Evolutionary conservation across 345 rosid genomes (phyloP).

Genomic region (Boechera retrofracta): DNA sequence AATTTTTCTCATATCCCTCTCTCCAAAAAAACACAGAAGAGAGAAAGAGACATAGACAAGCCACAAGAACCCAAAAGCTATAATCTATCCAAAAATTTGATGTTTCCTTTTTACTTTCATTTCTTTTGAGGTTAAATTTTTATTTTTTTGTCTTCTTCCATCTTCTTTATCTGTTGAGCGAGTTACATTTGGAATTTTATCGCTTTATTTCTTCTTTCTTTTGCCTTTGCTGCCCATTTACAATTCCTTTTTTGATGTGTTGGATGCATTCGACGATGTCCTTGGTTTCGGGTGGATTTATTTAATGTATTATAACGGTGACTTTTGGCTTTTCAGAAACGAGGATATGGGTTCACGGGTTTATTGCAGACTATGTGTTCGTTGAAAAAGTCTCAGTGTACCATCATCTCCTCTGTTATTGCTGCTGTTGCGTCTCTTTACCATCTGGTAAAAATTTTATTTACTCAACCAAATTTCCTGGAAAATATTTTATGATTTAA

Average conservation of each 20-base stretch:
- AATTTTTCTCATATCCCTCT: constrained; percentile 15
- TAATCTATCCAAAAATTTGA: constrained; percentile 50
- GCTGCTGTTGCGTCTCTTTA: background rate
- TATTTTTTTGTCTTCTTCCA: constrained; percentile 31
- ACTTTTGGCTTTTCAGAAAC: constrained; percentile 37
- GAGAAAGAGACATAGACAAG: constrained; percentile 46
- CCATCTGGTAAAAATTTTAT: constrained; percentile 12
- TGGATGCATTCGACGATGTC: constrained; percentile 47
- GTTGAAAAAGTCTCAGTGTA: constrained; percentile 20
- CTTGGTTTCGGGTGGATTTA: constrained; percentile 12
- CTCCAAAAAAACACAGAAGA: background rate
- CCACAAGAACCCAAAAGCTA: constrained; percentile 55
- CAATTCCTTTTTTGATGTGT: constrained; percentile 39
- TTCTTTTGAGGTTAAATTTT: constrained; percentile 61
- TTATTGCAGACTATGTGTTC: constrained; percentile 32
- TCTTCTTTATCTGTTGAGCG: constrained; percentile 41
- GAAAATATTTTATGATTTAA: background rate
- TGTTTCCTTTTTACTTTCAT: constrained; percentile 58
- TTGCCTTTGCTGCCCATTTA: constrained; percentile 18
- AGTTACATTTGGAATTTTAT: constrained; percentile 44
- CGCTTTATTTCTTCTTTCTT: constrained; percentile 30
- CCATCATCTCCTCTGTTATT: constrained; percentile 13
- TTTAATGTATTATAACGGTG: constrained; percentile 3
- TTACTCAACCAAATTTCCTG: background rate
- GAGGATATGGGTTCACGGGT: constrained; percentile 34